Evolutionary conservation across 2,329 filamentous ascomycete genomes (phyloP).

Genomic region (Monilinia vaccinii-corymbosi): DNA sequence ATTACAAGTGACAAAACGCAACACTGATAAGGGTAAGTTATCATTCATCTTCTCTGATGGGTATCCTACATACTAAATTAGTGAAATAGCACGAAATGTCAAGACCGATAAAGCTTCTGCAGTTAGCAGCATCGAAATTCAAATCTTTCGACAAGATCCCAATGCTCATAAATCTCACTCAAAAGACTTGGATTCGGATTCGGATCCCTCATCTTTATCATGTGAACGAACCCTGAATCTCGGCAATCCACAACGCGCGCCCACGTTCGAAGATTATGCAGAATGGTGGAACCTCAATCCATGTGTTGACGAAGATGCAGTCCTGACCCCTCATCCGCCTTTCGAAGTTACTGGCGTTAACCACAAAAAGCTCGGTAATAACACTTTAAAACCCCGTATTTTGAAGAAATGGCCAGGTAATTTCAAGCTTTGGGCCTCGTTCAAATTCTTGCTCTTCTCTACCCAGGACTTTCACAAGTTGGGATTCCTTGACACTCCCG

Average conservation of each 20-base stretch:
- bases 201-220: not conserved
- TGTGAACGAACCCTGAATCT: not conserved
- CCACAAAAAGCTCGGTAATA: not conserved
- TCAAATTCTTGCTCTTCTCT: constrained; percentile 17
- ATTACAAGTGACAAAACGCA: constrained; percentile 14
- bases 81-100: not conserved
- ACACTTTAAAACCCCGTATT: constrained; percentile 12
- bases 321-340: constrained; percentile 7
- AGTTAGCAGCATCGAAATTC: constrained; percentile 10
- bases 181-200: not conserved
- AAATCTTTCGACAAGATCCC: constrained; percentile 9
- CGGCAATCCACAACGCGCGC: constrained; percentile 8
- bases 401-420: constrained; percentile 9
- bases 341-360: constrained; percentile 18
- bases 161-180: not conserved
- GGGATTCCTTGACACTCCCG: constrained; percentile 7
- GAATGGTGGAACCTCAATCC: constrained; percentile 17
- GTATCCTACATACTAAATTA: not conserved
- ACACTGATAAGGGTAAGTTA: constrained; percentile 10
- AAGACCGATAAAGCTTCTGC: not conserved
- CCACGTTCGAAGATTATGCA: constrained; percentile 14
- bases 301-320: constrained; percentile 3
- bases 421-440: constrained; percentile 15
- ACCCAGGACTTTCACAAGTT: constrained; percentile 9
- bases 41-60: not conserved